These are phyloP conservation scores for Leccinum pallidistipes DNA, from an alignment of 1,284 basidiomycete genomes.

Conservation along the genomic window DNA sequence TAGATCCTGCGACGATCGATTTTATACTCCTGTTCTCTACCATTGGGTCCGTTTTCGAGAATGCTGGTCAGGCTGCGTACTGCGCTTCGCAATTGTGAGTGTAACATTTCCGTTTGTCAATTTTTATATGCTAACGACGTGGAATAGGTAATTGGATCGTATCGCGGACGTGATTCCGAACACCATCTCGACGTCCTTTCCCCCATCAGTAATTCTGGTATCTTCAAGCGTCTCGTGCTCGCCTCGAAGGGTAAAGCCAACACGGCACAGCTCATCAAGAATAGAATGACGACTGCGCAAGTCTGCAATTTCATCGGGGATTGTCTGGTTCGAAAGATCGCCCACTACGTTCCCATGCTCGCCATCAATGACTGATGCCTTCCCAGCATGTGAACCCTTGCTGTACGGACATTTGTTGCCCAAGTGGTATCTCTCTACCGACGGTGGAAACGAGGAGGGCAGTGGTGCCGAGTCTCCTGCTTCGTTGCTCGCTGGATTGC, in stretches of 20 bases:
- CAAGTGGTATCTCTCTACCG: slow-evolving; percentile 22
- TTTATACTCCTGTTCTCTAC: slow-evolving; percentile 36
- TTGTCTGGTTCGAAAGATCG: slow-evolving; percentile 29
- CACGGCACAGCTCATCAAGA: slow-evolving; percentile 31
- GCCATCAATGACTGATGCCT: slow-evolving; percentile 26
- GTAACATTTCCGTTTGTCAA: too few relatives aligned
- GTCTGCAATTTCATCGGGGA: slow-evolving; percentile 35
- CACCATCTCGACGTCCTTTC: slow-evolving; percentile 36
- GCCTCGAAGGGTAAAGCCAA: slow-evolving; percentile 30
- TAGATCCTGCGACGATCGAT: slow-evolving; percentile 30
- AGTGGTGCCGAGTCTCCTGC: too few relatives aligned
- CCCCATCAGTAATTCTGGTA: slow-evolving; percentile 34
- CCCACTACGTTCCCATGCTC: slow-evolving; percentile 34
- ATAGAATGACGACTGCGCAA: slow-evolving; percentile 33
- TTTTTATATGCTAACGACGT: slow-evolving; percentile 2
- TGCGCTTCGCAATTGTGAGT: slow-evolving; percentile 31
- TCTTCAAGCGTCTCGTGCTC: slow-evolving; percentile 33
- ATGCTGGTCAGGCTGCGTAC: slow-evolving; percentile 36
- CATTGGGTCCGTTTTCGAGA: slow-evolving; percentile 34
- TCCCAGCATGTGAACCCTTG: slow-evolving; percentile 26
- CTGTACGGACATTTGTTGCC: slow-evolving; percentile 27
- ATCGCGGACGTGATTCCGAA: slow-evolving; percentile 32
- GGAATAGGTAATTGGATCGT: slow-evolving; percentile 29
- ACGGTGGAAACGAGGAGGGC: slow-evolving; percentile 3
- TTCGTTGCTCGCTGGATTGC: too few relatives aligned